Evolutionary conservation across 1,284 basidiomycete species (phyloP).

Genomic region (Malassezia vespertilionis): DNA sequence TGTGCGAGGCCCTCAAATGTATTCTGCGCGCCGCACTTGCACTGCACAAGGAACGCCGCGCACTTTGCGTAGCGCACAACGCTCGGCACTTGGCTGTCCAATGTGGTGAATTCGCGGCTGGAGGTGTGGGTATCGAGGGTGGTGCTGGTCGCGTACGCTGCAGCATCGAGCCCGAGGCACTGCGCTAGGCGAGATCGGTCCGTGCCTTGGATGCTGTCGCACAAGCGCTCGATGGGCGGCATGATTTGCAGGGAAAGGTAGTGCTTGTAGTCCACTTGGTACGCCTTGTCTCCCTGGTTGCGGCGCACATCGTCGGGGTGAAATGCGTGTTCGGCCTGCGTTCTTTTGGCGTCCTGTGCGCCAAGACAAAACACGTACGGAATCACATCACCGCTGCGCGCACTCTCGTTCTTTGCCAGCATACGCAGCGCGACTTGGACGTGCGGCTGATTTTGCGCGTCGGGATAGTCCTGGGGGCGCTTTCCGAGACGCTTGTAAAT

Average conservation of each 20-base stretch:
- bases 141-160: slow-evolving; percentile 54
- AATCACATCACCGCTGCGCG: slow-evolving; percentile 81
- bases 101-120: slow-evolving; percentile 63
- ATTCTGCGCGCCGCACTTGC: slow-evolving; percentile 23
- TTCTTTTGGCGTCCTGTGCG: slow-evolving; percentile 61
- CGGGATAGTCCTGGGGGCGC: slow-evolving; percentile 65
- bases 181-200: slow-evolving; percentile 82
- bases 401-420: slow-evolving; percentile 70
- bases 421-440: slow-evolving; percentile 89
- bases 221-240: slow-evolving; percentile 85
- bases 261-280: slow-evolving; percentile 58
- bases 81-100: slow-evolving; percentile 84
- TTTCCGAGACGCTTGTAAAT: slow-evolving; percentile 53
- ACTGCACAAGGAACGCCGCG: slow-evolving; percentile 25
- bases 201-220: slow-evolving; percentile 91
- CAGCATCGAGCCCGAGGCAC: slow-evolving; percentile 83
- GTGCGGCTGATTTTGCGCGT: slow-evolving; percentile 86
- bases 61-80: slow-evolving; percentile 58
- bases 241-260: slow-evolving; percentile 86
- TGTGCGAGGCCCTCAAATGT: background rate
- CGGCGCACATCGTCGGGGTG: slow-evolving; percentile 85
- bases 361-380: slow-evolving; percentile 86
- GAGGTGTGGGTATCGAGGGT: slow-evolving; percentile 49
- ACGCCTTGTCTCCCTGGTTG: slow-evolving; percentile 23
- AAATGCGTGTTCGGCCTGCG: slow-evolving; percentile 78